These are phyloP conservation scores for Penicillium sp. DNA, from an alignment of 2,329 filamentous ascomycete genomes.

Conservation along the genomic window DNA sequence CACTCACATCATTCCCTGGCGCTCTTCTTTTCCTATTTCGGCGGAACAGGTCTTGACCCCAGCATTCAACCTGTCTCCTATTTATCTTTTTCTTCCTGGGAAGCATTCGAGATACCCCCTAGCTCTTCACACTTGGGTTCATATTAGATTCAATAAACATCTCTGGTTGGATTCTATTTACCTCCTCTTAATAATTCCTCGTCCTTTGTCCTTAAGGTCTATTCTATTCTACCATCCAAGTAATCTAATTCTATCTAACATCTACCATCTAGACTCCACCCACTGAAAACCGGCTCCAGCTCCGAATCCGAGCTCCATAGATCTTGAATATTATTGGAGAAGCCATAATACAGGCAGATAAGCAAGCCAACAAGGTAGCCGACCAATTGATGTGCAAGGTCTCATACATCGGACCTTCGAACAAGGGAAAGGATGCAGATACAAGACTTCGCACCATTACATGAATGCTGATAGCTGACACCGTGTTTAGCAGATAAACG, in stretches of 20 bases:
- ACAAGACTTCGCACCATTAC: constrained; percentile 38
- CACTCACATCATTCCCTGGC: constrained; percentile 22
- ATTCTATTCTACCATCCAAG: not conserved
- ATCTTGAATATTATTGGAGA: constrained; percentile 52
- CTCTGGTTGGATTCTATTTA: not conserved
- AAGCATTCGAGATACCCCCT: constrained; percentile 29
- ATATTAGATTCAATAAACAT: constrained; percentile 12
- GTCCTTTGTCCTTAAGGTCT: not conserved
- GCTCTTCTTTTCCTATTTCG: constrained; percentile 9
- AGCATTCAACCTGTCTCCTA: constrained; percentile 8
- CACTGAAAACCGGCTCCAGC: constrained; percentile 29
- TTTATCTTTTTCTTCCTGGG: constrained; percentile 6
- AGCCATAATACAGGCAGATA: constrained; percentile 68
- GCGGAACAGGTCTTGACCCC: constrained; percentile 3
- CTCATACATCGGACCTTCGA: constrained; percentile 25
- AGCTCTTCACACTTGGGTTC: constrained; percentile 15
- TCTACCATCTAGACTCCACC: not conserved
- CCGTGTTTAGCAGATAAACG: constrained; percentile 38
- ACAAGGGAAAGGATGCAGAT: constrained; percentile 33
- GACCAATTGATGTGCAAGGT: constrained; percentile 25
- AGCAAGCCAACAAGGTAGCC: constrained; percentile 21
- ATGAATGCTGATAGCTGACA: constrained; percentile 41
- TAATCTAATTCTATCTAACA: not conserved
- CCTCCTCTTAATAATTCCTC: not conserved
- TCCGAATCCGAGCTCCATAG: constrained; percentile 25